Percentiles rank a stretch among this genome's conserved stretches.
These are phyloP conservation scores for Chytriomyces sp. DNA, from an alignment of 192 early-diverging fungal species.

Conservation along the genomic window DNA sequence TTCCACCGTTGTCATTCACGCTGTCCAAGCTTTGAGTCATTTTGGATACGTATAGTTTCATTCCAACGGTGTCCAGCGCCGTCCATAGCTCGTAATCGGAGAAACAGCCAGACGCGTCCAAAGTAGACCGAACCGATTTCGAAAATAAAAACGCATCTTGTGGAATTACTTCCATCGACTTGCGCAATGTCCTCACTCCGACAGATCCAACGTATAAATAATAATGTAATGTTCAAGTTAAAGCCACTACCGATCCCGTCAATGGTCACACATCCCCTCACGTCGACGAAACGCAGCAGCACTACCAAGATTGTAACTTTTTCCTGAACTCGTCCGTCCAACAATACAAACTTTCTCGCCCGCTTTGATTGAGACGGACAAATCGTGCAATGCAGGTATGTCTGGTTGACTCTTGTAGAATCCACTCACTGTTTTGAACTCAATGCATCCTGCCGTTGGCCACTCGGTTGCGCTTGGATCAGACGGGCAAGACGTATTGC, in stretches of 20 bases:
- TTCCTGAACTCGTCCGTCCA: conserved; percentile 60
- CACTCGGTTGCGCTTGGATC: conserved; percentile 45
- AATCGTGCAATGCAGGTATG: conserved; percentile 42
- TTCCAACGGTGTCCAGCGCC: not conserved
- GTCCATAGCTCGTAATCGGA: not conserved
- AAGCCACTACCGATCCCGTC: conserved; percentile 72
- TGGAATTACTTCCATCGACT: conserved; percentile 57
- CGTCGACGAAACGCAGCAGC: conserved; percentile 65
- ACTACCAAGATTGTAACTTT: conserved; percentile 45
- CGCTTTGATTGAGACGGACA: conserved; percentile 41
- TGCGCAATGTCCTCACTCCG: conserved; percentile 49
- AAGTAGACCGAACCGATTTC: not conserved
- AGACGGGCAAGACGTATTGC: conserved; percentile 28
- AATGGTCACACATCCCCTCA: conserved; percentile 59
- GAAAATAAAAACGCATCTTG: conserved; percentile 62
- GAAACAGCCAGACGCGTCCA: not conserved
- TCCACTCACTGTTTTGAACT: conserved; percentile 42
- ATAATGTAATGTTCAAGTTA: no score
- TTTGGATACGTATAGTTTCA: conserved; percentile 10
- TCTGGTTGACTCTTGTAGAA: conserved; percentile 45
- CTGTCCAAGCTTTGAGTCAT: not conserved
- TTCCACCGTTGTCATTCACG: not conserved
- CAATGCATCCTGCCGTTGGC: conserved; percentile 50
- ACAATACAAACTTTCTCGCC: conserved; percentile 58
- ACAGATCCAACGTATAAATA: conserved; percentile 46